These are phyloP conservation scores for Nothophoma quercina DNA, from an alignment of 2,329 filamentous ascomycete genomes.

Conservation along the genomic window DNA sequence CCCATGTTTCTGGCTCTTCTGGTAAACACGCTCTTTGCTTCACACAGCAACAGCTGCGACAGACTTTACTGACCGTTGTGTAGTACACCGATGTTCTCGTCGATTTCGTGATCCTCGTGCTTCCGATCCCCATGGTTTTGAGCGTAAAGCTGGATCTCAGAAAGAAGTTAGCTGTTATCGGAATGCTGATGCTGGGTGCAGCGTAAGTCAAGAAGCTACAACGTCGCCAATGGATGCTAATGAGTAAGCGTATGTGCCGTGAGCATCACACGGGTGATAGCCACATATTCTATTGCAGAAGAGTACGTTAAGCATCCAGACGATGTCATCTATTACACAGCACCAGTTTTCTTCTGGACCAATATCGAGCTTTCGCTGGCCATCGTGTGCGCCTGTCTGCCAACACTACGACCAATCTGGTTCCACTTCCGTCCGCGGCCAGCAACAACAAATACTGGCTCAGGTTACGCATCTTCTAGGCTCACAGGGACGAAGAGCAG, in stretches of 20 bases:
- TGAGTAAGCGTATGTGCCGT: conserved; percentile 28
- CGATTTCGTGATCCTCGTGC: conserved; percentile 31
- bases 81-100: conserved; percentile 31
- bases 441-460: conserved; percentile 15
- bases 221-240: background rate
- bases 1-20: conserved; percentile 33
- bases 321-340: conserved; percentile 36
- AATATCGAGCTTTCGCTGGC: conserved; percentile 40
- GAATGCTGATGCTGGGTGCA: conserved; percentile 31
- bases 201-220: conserved; percentile 21
- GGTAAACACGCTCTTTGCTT: conserved; percentile 12
- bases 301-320: conserved; percentile 30
- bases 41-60: background rate
- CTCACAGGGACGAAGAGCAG: conserved; percentile 20
- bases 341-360: conserved; percentile 40
- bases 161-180: conserved; percentile 32
- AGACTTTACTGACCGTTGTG: background rate
- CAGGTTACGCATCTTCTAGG: conserved; percentile 15
- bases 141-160: conserved; percentile 26
- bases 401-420: conserved; percentile 37
- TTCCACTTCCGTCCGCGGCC: conserved; percentile 25
- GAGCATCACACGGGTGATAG: conserved; percentile 30
- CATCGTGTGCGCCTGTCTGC: conserved; percentile 35
- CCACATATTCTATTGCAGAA: conserved; percentile 27
- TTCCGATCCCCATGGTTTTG: conserved; percentile 38